Percentiles rank a stretch among this genome's conserved stretches.
Evolutionary conservation across 2,329 filamentous ascomycete genomes (phyloP).

Genomic region (Endoconidiophora polonica): DNA sequence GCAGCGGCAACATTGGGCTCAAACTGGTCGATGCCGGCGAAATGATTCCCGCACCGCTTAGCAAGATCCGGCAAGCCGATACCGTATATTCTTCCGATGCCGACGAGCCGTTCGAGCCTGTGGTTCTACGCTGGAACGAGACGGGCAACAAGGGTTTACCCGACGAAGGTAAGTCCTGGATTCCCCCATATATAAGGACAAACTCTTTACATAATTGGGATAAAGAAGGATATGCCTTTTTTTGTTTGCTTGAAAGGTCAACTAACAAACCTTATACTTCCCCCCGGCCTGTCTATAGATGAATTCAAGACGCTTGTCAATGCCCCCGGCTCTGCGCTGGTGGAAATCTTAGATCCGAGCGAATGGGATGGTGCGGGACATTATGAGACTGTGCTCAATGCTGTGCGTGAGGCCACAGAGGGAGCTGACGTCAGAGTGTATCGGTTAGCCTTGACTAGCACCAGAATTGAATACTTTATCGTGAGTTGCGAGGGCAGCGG

Average conservation of each 20-base stretch:
- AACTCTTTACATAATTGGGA: too few relatives aligned
- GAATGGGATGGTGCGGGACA: constrained; percentile 59
- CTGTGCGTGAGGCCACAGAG: constrained; percentile 45
- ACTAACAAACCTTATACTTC: neutral
- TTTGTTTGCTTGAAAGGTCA: neutral
- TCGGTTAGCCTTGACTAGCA: constrained; percentile 35
- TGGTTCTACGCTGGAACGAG: constrained; percentile 47
- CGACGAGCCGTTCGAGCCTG: constrained; percentile 70
- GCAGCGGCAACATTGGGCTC: constrained; percentile 22
- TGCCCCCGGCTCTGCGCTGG: constrained; percentile 31
- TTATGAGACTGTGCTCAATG: constrained; percentile 53
- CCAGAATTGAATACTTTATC: constrained; percentile 65
- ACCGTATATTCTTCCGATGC: constrained; percentile 63
- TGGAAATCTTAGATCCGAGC: constrained; percentile 48
- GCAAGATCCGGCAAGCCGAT: constrained; percentile 30
- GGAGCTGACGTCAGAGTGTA: constrained; percentile 62
- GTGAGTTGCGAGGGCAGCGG: constrained; percentile 43
- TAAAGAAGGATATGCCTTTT: neutral
- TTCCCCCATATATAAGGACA: constrained; percentile 1
- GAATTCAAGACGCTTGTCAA: constrained; percentile 54
- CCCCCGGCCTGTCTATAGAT: constrained; percentile 27
- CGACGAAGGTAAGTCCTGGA: constrained; percentile 37
- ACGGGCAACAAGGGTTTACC: constrained; percentile 34
- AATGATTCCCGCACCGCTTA: constrained; percentile 43
- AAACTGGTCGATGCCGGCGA: constrained; percentile 37